A percentile compares a stretch with the other conserved stretches of the same genome.
Conservation (phyloP, 73 alveolate species). For the Diophrys appendiculata region DNA sequence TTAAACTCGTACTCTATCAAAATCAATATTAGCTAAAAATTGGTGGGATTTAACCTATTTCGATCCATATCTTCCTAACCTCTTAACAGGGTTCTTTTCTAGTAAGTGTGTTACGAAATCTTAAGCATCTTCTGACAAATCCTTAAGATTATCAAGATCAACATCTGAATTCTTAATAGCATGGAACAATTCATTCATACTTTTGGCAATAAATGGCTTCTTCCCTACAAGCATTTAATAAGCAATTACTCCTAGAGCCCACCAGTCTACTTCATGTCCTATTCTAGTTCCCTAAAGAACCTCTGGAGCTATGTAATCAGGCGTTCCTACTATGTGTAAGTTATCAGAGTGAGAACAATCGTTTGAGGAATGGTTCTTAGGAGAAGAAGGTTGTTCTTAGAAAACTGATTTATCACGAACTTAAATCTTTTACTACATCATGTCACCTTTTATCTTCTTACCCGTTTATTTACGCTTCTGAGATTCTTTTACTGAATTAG, state of each 20-base stretch:
- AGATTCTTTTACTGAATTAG: background rate
- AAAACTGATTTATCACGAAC: background rate
- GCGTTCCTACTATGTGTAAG: slow-evolving; percentile 76
- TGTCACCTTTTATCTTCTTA: background rate
- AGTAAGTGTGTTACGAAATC: background rate
- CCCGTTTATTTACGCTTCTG: background rate
- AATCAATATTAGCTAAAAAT: too few species aligned
- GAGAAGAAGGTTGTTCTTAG: too few species aligned
- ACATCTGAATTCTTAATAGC: background rate
- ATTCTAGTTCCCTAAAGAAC: slow-evolving; percentile 72
- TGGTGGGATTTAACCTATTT: background rate
- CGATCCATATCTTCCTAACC: background rate
- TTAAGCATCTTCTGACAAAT: background rate
- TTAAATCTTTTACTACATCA: too few species aligned
- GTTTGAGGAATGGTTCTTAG: too few species aligned
- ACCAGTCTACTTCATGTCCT: slow-evolving; percentile 80
- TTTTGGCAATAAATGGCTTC: slow-evolving; percentile 59
- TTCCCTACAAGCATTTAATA: slow-evolving; percentile 74
- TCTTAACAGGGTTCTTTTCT: background rate
- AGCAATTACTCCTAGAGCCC: slow-evolving; percentile 91
- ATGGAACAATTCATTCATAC: background rate
- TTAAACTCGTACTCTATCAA: background rate
- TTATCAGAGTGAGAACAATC: too few species aligned
- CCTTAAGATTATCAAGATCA: background rate
- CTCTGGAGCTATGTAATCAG: slow-evolving; percentile 96